Evolutionary conservation across 768 basidiomycete genomes (phyloP), one percentile per base, ranked within the genome.

Genomic region (Suillus tomentosus): DNA sequence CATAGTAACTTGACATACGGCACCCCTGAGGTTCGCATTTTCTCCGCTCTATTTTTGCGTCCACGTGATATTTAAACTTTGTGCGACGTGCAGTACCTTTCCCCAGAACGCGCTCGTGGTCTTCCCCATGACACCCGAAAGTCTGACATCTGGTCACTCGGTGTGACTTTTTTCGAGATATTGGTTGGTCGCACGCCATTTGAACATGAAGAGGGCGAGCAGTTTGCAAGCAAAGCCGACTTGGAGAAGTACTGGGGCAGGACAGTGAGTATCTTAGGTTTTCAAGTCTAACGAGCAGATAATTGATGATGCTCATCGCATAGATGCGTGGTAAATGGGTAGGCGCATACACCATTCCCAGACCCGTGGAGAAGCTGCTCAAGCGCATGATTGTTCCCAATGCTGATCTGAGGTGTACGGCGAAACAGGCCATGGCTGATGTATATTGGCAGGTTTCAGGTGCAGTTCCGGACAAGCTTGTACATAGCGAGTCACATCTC

Each of bases 151-250:
- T 93, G 90, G 89, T 87, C 91, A n/a, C 86, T 92, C 3, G 90
- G 90, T 55, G 80, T 96, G 34, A 94, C 96, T 0, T 92, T 98
- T 74, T 99, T 97, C 73, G 96, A 99, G 76, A 92, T 99, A 65
- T 84, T 98, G 39, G 80, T 89, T 27, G 96, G 96, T 1, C 84
- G 96, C 11, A 99, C 96, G 2, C 95, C 96, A 2, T 99, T 99
- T 71, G 92, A 95, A 74, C 73, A 90, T 66, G 83, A 85, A 47
- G 91, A 93, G 67, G 87, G 87, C 8, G 92, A 96, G 71, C 83
- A 89, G 65, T 90, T 95, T 67, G 78, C 82, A 9, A 90, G 87
- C 15, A 88, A 90, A 69, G 92, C 91, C 50, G 91, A 94, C 67
- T 76, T 96, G 31, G 89, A 94, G 72, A 83, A 83, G 61, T 99